Conservation (phyloP, 768 basidiomycete species). For the Mrakia blollopis region DNA sequence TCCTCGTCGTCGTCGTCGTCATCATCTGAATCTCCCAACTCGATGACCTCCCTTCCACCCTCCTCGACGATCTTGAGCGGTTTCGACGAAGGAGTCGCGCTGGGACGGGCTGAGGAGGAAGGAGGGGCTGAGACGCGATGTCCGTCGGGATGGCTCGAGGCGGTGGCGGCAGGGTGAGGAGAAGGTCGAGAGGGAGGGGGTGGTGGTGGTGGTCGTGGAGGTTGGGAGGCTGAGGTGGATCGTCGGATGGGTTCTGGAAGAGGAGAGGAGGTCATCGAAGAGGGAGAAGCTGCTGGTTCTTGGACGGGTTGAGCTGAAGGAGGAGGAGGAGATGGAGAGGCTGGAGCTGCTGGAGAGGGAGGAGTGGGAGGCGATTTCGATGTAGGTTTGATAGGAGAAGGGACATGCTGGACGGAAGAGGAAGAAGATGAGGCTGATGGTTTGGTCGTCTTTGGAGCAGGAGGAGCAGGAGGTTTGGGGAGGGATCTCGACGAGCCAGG, state of each 20-base stretch:
- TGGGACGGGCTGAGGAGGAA: not conserved
- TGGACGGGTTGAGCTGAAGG: not conserved
- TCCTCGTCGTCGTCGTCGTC: conserved; percentile 24
- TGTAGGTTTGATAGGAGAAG: too few relatives aligned
- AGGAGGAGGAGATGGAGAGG: not conserved
- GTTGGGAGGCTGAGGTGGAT: not conserved
- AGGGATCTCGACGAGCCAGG: not conserved
- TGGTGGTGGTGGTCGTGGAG: too few relatives aligned
- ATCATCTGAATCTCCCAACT: conserved; percentile 26
- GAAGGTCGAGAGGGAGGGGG: not conserved
- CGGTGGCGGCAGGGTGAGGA: not conserved
- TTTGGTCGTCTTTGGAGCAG: not conserved
- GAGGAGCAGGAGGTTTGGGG: not conserved
- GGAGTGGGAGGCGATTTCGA: not conserved
- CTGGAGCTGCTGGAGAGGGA: not conserved
- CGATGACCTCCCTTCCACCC: conserved; percentile 23
- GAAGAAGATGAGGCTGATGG: not conserved
- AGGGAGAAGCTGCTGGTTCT: not conserved
- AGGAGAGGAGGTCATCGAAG: not conserved
- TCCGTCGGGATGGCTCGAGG: not conserved
- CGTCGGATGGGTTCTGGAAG: not conserved
- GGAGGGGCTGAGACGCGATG: not conserved
- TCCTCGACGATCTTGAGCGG: conserved; percentile 22
- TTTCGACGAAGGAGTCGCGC: not conserved
- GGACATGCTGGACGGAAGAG: too few relatives aligned